Evolutionary conservation across 2,329 filamentous ascomycete species (phyloP), one percentile per base, ranked within the genome.

Genomic region (Botryotinia globosa): DNA sequence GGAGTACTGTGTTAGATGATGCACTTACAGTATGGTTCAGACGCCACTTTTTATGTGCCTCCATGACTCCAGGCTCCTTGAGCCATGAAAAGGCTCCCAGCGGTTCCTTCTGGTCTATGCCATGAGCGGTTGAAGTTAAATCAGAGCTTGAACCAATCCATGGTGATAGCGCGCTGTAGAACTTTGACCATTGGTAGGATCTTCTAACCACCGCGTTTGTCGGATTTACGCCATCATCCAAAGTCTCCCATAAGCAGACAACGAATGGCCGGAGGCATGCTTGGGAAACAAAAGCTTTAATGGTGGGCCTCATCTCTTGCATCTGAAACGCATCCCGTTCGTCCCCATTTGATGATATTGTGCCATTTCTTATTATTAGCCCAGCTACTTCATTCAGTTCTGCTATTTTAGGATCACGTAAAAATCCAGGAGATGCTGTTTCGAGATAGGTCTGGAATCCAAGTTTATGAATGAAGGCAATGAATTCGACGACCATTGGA

Each of bases 251-350:
- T 48, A 77, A 6, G 75, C 80, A 25, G 74, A 80, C 58, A 75
- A 76, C 58, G 77, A 80, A 37, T 75, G 74, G 42, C 74, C 78
- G 63, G 73, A 77, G 7, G 66, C 66, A 37, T 75, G 78, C 68
- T 76, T 80, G 54, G 70, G 77, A 71, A 65, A 76, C 62, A 63
- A 75, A 56, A 73, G 76, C 54, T 77, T 77, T n/a, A 75, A 75
- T 58, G 61, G 77, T 73, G 9, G 72, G 59, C 16, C 56, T 77
- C 79, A 66, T 77, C 34, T 62, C 78, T 73, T 66, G 77, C 78
- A 79, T 80, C 62, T 82, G 81, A 75, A 84, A 85, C 75, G 82
- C 85, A 74, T 85, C 83, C 25, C 82, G 78, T 39, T 81, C 78
- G 45, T 82, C 78, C 3, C 84, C 84, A 62, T 82, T 80, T 12